These are phyloP conservation scores for Suillus discolor DNA, from an alignment of 768 basidiomycete species.

Conservation along the genomic window DNA sequence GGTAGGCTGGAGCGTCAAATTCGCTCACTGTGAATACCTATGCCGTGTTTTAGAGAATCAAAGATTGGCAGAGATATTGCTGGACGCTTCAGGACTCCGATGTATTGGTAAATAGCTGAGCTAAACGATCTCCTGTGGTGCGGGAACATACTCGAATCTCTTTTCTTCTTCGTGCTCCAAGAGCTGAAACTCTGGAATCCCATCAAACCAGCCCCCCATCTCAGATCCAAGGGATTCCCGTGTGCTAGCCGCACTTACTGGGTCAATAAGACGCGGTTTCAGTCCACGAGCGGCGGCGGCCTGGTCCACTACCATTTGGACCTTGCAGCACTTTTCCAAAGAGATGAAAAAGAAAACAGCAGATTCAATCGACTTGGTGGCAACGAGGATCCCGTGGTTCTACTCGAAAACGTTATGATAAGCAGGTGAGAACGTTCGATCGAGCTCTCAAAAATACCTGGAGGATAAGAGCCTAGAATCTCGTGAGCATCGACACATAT, in stretches of 20 bases:
- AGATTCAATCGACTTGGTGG: constrained; percentile 25
- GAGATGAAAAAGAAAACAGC: constrained; percentile 26
- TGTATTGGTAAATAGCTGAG: neutral
- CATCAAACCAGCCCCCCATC: constrained; percentile 41
- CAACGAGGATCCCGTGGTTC: constrained; percentile 32
- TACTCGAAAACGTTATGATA: constrained; percentile 5
- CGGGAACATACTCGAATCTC: constrained; percentile 12
- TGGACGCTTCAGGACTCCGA: neutral
- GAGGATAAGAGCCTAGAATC: constrained; percentile 23
- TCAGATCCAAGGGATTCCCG: constrained; percentile 27
- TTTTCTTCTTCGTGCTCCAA: constrained; percentile 39
- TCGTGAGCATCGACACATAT: neutral
- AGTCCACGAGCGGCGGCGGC: constrained; percentile 26
- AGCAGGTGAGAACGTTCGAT: neutral
- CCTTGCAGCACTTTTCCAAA: constrained; percentile 33
- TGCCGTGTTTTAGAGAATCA: constrained; percentile 2
- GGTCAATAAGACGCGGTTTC: constrained; percentile 7
- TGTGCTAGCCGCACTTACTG: constrained; percentile 25
- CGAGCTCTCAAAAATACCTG: constrained; percentile 13
- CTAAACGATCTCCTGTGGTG: no score
- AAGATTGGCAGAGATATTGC: neutral
- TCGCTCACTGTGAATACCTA: neutral
- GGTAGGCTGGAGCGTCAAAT: no score
- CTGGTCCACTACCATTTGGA: constrained; percentile 31
- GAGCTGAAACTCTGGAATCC: constrained; percentile 38